Evolutionary conservation across 352 stramenopile species (phyloP).

Genomic region (Globisporangium parvum): DNA sequence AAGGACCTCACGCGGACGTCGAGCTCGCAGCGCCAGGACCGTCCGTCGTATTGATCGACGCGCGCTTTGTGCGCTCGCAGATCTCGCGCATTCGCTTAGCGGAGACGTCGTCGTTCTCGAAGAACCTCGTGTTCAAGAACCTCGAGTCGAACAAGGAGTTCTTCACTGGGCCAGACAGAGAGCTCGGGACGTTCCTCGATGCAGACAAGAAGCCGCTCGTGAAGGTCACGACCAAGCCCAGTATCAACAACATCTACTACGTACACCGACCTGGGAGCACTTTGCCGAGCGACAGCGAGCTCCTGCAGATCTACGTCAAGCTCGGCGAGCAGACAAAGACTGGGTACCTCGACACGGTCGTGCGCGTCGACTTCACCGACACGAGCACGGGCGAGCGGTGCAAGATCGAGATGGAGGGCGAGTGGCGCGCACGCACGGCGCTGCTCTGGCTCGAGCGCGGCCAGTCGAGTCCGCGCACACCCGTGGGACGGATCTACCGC

Average conservation of each 20-base stretch:
- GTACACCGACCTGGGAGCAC: background rate
- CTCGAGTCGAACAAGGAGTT: background rate
- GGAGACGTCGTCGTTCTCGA: background rate
- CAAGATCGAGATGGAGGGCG: constrained; percentile 4
- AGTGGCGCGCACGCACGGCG: background rate
- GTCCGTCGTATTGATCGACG: constrained; percentile 1
- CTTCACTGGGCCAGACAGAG: background rate
- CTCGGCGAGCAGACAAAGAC: background rate
- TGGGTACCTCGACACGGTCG: background rate
- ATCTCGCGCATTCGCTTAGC: background rate
- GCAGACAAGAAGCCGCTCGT: constrained; percentile 1
- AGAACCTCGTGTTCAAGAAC: constrained; percentile 4
- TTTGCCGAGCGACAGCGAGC: background rate
- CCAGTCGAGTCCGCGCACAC: background rate
- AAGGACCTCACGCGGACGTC: background rate
- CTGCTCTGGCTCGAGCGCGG: constrained; percentile 1
- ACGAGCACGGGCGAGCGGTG: background rate
- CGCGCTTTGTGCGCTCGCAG: background rate
- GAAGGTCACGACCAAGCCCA: background rate
- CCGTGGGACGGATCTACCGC: background rate
- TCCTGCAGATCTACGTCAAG: background rate
- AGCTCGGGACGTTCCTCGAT: background rate
- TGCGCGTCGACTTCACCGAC: background rate
- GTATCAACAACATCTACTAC: constrained; percentile 3
- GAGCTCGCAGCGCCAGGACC: background rate